Conservation (phyloP, 2,329 filamentous ascomycete species). For the Neurospora sp. region DNA sequence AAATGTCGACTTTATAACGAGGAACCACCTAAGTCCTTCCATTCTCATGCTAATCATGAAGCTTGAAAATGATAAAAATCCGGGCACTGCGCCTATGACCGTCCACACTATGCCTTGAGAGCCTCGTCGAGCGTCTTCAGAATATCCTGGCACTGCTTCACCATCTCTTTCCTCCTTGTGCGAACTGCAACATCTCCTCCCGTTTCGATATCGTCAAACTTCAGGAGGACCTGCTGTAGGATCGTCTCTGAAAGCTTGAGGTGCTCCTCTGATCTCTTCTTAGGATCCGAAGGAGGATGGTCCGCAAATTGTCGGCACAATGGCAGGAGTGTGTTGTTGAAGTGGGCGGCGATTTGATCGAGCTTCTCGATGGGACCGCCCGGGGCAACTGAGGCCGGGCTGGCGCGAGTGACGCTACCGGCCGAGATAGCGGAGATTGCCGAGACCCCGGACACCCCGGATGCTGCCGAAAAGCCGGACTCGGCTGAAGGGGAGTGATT, state of each 20-base stretch:
- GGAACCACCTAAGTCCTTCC: background rate
- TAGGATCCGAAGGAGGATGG: conserved; percentile 53
- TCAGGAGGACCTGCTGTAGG: conserved; percentile 65
- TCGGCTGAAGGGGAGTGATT: conserved; percentile 13
- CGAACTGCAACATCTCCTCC: conserved; percentile 59
- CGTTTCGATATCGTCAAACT: conserved; percentile 67
- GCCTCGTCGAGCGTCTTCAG: conserved; percentile 54
- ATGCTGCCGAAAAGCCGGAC: conserved; percentile 7
- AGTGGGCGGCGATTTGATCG: conserved; percentile 54
- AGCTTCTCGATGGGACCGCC: conserved; percentile 50
- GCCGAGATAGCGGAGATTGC: conserved; percentile 24
- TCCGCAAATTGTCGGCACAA: conserved; percentile 52
- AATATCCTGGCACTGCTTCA: conserved; percentile 60
- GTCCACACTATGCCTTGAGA: conserved; percentile 4
- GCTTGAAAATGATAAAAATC: background rate
- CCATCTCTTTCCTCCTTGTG: conserved; percentile 58
- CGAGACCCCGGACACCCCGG: conserved; percentile 30
- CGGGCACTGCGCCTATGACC: background rate
- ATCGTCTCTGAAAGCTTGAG: conserved; percentile 67
- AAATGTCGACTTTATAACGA: background rate
- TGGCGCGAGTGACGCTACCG: conserved; percentile 13
- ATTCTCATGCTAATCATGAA: background rate
- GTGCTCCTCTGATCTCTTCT: conserved; percentile 65
- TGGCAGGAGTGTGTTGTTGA: conserved; percentile 55
- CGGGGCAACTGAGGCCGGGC: conserved; percentile 26